Base-by-base conservation (phyloP, 2,329 filamentous ascomycete genomes). In the Fusarium avenaceum region DNA sequence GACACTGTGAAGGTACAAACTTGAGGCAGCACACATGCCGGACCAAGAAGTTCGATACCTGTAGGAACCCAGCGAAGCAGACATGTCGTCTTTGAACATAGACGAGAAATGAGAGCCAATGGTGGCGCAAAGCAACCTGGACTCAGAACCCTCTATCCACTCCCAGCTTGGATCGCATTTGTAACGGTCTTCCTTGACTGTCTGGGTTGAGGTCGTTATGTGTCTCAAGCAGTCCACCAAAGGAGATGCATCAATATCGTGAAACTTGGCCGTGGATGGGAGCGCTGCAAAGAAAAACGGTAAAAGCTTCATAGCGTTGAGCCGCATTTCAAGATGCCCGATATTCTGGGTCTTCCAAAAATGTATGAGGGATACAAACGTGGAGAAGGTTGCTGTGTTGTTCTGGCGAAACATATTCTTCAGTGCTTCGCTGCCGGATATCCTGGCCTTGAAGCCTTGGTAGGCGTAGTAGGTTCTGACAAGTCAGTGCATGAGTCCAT, bases 101-200 rank as follows among this genome's bases (percentile, higher is more conserved):
- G 71, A 73, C 0, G 48, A 44, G 22, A 73, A 56, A 19, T 73
- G 71, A 1, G 67, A 64, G 10, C 61, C 54, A 17, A 71, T 57
- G 3, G 66, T 63, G 0, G 51, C 57, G 9, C 65, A 59, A 0
- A 69, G 50, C 1, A 73, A 24, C 1, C 53, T 57, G 3, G 71
- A 73, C 10, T 71, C 71, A 1, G 71, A 70, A 7, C 71, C 71
- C 10, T 73, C 71, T 0, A 58, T 54, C 71, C 71, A 73, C 9
- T 71, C 65, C 57, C 62, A 60, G 6, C 64, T 47, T 11, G 71
- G 71, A 28, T 73, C 71, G n/a, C 48, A 46, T 4, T 61, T 44
- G 4, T 43, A 42, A 4, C 39, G 22, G 1, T 67, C 59, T 1
- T 45, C 26, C 0, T n/a, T 49, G 0, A 30, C 45, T 7, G 57